phyloP scores from a whole-genome alignment of 2,329 filamentous ascomycete genomes.

The Emergomyces orientalis region DNA sequence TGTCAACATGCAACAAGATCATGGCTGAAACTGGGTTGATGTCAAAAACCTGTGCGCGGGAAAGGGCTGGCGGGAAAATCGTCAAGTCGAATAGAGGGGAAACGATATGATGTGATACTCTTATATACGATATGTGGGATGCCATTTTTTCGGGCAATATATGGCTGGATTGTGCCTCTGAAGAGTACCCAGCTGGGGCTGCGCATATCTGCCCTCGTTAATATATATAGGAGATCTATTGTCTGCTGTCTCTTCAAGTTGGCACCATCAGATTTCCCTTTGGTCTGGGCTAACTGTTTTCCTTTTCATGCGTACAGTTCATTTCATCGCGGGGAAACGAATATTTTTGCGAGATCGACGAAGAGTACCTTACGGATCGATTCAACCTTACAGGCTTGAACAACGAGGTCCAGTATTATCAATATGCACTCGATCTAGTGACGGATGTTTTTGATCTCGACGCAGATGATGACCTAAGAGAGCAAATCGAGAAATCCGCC shows the following conservation, averaged over 20 bases:
- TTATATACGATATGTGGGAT: not conserved
- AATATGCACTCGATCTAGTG: slow-evolving; percentile 94
- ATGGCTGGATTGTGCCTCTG: not conserved
- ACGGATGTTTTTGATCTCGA: slow-evolving; percentile 98
- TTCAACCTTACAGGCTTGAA: slow-evolving; percentile 98
- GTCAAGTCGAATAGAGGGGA: not conserved
- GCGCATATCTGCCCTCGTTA: not conserved
- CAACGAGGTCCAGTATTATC: slow-evolving; percentile 96
- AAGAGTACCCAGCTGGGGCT: not conserved
- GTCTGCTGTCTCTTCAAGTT: not conserved
- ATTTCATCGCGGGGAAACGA: slow-evolving; percentile 96
- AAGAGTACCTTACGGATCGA: slow-evolving; percentile 94
- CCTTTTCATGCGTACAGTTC: slow-evolving; percentile 54
- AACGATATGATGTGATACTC: not conserved
- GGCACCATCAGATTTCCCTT: not conserved
- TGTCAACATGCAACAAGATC: not conserved
- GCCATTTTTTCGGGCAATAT: not conserved
- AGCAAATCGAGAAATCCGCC: slow-evolving; percentile 95
- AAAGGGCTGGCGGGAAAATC: not conserved
- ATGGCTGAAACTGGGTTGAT: not conserved
- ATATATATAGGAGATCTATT: not conserved
- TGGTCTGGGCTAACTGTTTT: slow-evolving; percentile 4
- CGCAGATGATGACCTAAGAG: slow-evolving; percentile 95
- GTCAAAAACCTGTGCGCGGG: not conserved
- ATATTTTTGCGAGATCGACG: slow-evolving; percentile 99